Base-by-base conservation (phyloP, 306 rosid genomes). In the Cajanus cajan region DNA sequence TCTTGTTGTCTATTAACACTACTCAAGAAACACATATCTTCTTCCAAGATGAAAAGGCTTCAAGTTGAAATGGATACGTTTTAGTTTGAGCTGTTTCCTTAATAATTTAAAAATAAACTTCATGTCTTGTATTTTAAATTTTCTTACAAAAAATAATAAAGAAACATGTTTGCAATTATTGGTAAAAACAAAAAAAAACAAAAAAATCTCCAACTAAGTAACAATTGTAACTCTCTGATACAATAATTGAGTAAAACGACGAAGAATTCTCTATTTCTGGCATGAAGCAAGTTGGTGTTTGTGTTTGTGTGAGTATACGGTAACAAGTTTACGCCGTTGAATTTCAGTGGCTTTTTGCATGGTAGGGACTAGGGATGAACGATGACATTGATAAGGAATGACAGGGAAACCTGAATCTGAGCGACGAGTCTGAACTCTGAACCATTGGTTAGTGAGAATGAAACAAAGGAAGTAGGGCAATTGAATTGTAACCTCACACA, bases 401-500 rank as follows among this genome's bases (percentile, higher is more conserved):
- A 64, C 4, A 24, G 2, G 28, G 25, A 39, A 51, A 66, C 2
- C 52, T 28, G 80, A 68, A 80, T 74, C 82, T 28, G 31, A 28
- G 31, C 2, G 31, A 28, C 3, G 31, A 28, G 3, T 28, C 2
- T 28, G 31, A 3, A 90, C 89, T 84, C 83, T 36, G 18, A 71
- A 58, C 96, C 92, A 37, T 86, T 80, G 37, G 58, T 73, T 73
- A 76, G 21, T 57, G 39, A 81, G 80, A 66, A 82, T 54, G 44
- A 21, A 76, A 77, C 72, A 73, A 18, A 61, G 18, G 62, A 34
- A 44, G 4, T 22, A 54, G 77, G 68, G 73, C n/a, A 86, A 47
- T 82, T 67, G 39, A n/a, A n/a, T n/a, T n/a, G n/a, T 83, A 81
- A 69, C 93, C 93, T 68, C 90, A 86, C 24, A 67, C 78, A n/a